These are phyloP conservation scores for Aspergillus alliaceus DNA, from an alignment of 2,329 filamentous ascomycete genomes.

Conservation along the genomic window DNA sequence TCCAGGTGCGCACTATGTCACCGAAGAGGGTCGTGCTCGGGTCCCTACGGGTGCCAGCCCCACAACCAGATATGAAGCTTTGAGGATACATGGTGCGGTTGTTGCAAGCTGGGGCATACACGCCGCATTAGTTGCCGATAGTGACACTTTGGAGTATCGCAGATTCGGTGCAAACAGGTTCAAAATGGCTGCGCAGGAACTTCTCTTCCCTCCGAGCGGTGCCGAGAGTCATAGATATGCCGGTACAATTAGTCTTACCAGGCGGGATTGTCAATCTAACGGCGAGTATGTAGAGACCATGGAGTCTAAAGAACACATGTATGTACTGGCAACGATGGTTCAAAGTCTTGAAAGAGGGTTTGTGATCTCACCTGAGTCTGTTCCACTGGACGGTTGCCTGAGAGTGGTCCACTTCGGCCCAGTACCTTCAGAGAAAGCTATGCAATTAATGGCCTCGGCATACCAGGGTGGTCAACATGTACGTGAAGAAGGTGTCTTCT, in stretches of 20 bases:
- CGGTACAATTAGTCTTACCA: constrained; percentile 51
- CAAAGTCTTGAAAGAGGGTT: constrained; percentile 81
- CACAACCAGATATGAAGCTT: constrained; percentile 29
- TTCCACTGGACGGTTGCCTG: constrained; percentile 69
- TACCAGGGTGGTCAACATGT: constrained; percentile 60
- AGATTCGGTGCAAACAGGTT: constrained; percentile 76
- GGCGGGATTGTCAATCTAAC: constrained; percentile 19
- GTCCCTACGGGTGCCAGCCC: constrained; percentile 18
- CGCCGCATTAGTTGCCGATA: constrained; percentile 84
- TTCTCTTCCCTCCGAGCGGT: constrained; percentile 62
- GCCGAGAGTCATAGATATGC: constrained; percentile 56
- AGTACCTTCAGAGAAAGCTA: constrained; percentile 63
- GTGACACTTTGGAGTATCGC: constrained; percentile 79
- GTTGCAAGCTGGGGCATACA: constrained; percentile 91
- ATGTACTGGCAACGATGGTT: constrained; percentile 73
- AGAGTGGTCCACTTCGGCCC: constrained; percentile 74
- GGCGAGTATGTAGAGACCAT: constrained; percentile 31
- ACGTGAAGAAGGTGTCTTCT: constrained; percentile 60
- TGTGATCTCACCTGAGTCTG: constrained; percentile 72
- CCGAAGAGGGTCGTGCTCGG: constrained; percentile 48
- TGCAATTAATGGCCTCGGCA: constrained; percentile 71
- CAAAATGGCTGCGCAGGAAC: constrained; percentile 76
- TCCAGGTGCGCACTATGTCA: constrained; percentile 50
- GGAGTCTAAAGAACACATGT: constrained; percentile 61
- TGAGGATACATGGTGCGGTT: constrained; percentile 66